Conservation (phyloP, 139 green algal species). For the Chlorella ohadii region DNA sequence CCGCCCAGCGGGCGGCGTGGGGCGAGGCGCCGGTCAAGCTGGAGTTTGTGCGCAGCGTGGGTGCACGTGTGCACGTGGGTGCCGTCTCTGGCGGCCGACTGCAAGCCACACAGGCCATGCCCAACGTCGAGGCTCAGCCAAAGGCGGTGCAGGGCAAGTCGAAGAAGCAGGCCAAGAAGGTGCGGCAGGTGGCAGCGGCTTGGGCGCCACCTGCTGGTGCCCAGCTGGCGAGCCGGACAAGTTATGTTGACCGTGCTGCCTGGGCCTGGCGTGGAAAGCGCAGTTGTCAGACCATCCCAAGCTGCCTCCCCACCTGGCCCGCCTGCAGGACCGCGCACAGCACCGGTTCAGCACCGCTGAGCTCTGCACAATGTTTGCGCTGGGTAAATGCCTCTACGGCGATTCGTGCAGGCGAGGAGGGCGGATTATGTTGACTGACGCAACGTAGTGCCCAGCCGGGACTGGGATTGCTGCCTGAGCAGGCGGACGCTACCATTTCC, state of each 20-base stretch:
- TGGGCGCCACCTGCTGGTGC: not conserved
- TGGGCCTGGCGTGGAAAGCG: no score
- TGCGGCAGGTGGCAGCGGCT: not conserved
- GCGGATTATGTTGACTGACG: not conserved
- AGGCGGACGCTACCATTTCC: no score
- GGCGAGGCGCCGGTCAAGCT: conserved; percentile 46
- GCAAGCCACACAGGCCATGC: no score
- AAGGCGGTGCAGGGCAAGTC: conserved; percentile 4
- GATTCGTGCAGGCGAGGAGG: conserved; percentile 61
- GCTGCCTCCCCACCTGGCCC: not conserved
- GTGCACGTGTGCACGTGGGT: not conserved
- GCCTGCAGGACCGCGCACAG: conserved; percentile 39
- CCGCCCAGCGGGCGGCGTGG: conserved; percentile 31
- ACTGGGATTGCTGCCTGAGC: no score
- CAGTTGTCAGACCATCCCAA: no score
- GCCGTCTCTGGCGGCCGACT: conserved; percentile 8
- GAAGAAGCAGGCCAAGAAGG: conserved; percentile 31
- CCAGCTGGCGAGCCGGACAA: no score
- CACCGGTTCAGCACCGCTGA: conserved; percentile 23
- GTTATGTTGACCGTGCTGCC: no score
- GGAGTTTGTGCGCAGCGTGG: conserved; percentile 20
- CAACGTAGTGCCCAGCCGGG: not conserved
- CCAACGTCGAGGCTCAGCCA: not conserved
- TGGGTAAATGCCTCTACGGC: conserved; percentile 61
- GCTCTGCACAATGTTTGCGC: conserved; percentile 57